Evolutionary conservation across 306 rosid genomes (phyloP).

Genomic region (Trifolium subterraneum): DNA sequence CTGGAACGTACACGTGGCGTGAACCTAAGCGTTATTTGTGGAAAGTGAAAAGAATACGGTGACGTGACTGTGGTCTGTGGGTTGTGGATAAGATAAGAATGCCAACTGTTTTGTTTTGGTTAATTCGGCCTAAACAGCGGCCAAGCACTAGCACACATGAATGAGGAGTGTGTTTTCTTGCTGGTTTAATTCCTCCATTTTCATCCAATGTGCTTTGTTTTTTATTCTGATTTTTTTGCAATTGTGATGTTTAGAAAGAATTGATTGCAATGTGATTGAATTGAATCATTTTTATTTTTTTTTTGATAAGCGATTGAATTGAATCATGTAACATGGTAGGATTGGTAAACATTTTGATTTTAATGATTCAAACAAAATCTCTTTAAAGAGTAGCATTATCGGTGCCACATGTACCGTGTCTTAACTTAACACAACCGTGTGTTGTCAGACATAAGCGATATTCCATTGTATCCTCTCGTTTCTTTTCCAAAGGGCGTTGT

Average conservation of each 20-base stretch:
- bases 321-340: not conserved
- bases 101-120: conserved; percentile 36
- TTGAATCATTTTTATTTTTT: too few relatives aligned
- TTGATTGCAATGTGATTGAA: conserved; percentile 45
- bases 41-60: not conserved
- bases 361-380: not conserved
- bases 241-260: not conserved
- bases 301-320: too few relatives aligned
- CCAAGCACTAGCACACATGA: not conserved
- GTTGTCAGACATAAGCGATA: too few relatives aligned
- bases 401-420: too few relatives aligned
- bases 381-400: too few relatives aligned
- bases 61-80: conserved; percentile 21
- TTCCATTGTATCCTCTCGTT: too few relatives aligned
- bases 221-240: not conserved
- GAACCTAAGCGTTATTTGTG: conserved; percentile 23
- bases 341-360: conserved; percentile 20
- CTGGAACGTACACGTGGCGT: conserved; percentile 64
- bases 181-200: conserved; percentile 6
- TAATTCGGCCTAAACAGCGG: not conserved
- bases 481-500: too few relatives aligned
- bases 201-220: conserved; percentile 19
- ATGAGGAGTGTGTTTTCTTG: conserved; percentile 53
- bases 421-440: too few relatives aligned
- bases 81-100: conserved; percentile 29